Evolutionary conservation across 805 yeast species (phyloP).

Genomic region (Candida ovalis): DNA sequence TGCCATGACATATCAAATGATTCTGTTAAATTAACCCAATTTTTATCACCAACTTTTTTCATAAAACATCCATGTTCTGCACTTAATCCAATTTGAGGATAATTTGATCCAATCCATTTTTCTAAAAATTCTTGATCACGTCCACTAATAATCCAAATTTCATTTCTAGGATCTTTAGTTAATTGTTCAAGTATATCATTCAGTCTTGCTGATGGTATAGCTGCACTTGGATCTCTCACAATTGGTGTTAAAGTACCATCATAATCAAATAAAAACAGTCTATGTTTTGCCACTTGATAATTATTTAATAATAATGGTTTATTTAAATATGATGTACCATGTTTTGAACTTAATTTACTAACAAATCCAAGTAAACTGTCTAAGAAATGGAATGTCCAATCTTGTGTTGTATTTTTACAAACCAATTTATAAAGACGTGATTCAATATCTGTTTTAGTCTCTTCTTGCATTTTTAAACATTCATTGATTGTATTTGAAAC

Average conservation of each 20-base stretch:
- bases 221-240: constrained; percentile 96
- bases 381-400: constrained; percentile 71
- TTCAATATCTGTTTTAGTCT: constrained; percentile 44
- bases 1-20: constrained; percentile 94
- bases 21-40: constrained; percentile 85
- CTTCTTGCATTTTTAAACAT: constrained; percentile 53
- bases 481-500: constrained; percentile 81
- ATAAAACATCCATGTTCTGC: constrained; percentile 98
- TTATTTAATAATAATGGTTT: constrained; percentile 57
- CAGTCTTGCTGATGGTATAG: constrained; percentile 82
- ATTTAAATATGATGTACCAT: constrained; percentile 79
- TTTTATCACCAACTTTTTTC: constrained; percentile 57
- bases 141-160: constrained; percentile 94
- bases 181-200: constrained; percentile 55
- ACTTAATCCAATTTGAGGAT: constrained; percentile 68
- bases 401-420: constrained; percentile 66
- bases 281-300: constrained; percentile 57
- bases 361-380: constrained; percentile 31
- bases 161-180: constrained; percentile 72
- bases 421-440: constrained; percentile 59
- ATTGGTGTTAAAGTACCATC: constrained; percentile 98
- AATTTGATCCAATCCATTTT: constrained; percentile 74
- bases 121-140: constrained; percentile 89
- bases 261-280: constrained; percentile 88
- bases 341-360: constrained; percentile 38